Base-by-base conservation (phyloP, 2,329 filamentous ascomycete species). In the Colletotrichum orchidophilum region DNA sequence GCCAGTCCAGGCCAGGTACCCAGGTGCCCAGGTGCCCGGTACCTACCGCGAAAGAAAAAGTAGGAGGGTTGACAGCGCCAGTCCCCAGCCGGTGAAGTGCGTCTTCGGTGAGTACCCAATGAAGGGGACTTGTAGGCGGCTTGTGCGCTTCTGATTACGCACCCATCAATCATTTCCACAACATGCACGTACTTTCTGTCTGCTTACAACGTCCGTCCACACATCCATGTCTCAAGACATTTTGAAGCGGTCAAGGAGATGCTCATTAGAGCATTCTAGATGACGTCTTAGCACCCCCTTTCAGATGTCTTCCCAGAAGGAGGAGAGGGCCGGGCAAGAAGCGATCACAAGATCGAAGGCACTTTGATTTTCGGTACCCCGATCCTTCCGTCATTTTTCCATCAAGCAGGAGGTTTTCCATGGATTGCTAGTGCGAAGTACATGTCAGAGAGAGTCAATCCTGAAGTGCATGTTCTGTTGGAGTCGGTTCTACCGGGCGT, bases 71-170 rank as follows among this genome's bases (percentile, higher is more conserved):
- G 21, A 13, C 33, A 7, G 49, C 21, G n/a, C 21, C 24, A 24
- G 49, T 52, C 12, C 49, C 49, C 21, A 24, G n/a, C 26, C 49
- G 49, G 49, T 52, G 21, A 50, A 26, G 42, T 52, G 42, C 18
- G 5, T 62, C 13, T 18, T 54, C 58, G 68, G 68, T 71, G 64
- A 71, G 24, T 11, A 5, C 0, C 68, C 42, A 63, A 69, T 63
- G 2, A 9, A 9, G 52, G 21, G 12, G 21, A 27, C 11, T 12
- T 31, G 8, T 9, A 52, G 26, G 59, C 50, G 68, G 64, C 27
- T 58, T 52, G 66, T 52, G 68, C 63, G 49, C 63, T 42, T 18
- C 42, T n/a, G n/a, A n/a, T n/a, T n/a, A n/a, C n/a, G n/a, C n/a
- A n/a, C n/a, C n/a, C 35, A 42, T n/a, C 55, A 29, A 49, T 46